phyloP scores from a whole-genome alignment of 768 basidiomycete species.

The Amanita brunnescens region DNA sequence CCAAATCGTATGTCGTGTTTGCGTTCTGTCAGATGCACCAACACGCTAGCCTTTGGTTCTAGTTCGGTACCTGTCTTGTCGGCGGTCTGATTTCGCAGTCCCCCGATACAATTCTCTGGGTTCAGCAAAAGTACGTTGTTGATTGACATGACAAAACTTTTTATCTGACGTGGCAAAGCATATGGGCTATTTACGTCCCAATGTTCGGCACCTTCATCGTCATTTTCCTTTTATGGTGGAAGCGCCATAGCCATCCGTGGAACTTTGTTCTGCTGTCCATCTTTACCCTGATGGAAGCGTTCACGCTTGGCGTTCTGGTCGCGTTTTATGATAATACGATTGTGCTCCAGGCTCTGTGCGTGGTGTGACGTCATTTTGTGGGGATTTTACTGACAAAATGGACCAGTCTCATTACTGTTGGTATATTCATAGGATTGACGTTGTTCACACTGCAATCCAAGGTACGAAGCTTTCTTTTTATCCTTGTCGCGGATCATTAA shows the following conservation, averaged over 20 bases:
- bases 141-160: not conserved
- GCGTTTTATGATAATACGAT: slow-evolving; percentile 65
- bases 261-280: slow-evolving; percentile 79
- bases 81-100: slow-evolving; percentile 66
- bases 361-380: not conserved
- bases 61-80: slow-evolving; percentile 73
- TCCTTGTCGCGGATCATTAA: not conserved
- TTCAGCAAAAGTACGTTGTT: slow-evolving; percentile 52
- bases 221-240: slow-evolving; percentile 81
- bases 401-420: slow-evolving; percentile 72
- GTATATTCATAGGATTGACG: slow-evolving; percentile 89
- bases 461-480: slow-evolving; percentile 28
- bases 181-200: slow-evolving; percentile 76
- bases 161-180: slow-evolving; percentile 28
- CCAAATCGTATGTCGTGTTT: slow-evolving; percentile 53
- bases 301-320: slow-evolving; percentile 79
- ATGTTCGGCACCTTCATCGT: slow-evolving; percentile 73
- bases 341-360: slow-evolving; percentile 82
- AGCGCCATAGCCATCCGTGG: slow-evolving; percentile 82
- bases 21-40: no score
- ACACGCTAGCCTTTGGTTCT: no score
- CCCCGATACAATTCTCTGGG: slow-evolving; percentile 53
- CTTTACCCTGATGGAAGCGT: slow-evolving; percentile 88
- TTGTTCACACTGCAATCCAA: slow-evolving; percentile 94
- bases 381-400: slow-evolving; percentile 6